Evolutionary conservation across 306 rosid species (phyloP).

Genomic region (Clitoria ternatea): DNA sequence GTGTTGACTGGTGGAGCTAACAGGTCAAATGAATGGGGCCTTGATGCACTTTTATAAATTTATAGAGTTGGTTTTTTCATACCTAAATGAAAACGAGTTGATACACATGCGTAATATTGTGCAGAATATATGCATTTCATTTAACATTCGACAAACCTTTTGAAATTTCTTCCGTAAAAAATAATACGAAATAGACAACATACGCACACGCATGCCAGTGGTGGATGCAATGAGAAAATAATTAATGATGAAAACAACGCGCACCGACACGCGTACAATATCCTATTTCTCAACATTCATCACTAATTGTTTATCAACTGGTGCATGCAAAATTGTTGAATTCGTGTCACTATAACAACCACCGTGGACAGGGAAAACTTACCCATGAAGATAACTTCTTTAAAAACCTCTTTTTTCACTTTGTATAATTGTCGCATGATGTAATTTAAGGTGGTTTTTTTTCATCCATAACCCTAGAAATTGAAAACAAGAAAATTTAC

Average conservation of each 20-base stretch:
- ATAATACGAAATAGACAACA: conserved; percentile 13
- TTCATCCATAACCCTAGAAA: no score
- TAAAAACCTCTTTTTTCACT: not conserved
- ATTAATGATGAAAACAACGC: not conserved
- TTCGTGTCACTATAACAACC: not conserved
- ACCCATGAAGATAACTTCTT: not conserved
- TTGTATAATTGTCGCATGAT: not conserved
- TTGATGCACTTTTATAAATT: no score
- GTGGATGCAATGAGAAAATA: conserved; percentile 2
- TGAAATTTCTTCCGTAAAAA: not conserved
- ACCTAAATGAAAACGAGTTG: not conserved
- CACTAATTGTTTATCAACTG: not conserved
- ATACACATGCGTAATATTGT: not conserved
- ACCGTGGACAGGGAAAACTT: conserved; percentile 4
- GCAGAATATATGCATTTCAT: not conserved
- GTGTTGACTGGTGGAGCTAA: no score
- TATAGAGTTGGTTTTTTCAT: no score
- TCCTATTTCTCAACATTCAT: not conserved
- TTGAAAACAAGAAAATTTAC: no score
- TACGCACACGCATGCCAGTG: conserved; percentile 12
- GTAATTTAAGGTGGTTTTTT: not conserved
- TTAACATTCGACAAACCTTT: not conserved
- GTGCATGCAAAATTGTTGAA: not conserved
- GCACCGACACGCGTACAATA: not conserved
- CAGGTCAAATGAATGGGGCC: no score